These are phyloP conservation scores for Leishmania tropica DNA, from an alignment of 208 protist species.

Conservation along the genomic window DNA sequence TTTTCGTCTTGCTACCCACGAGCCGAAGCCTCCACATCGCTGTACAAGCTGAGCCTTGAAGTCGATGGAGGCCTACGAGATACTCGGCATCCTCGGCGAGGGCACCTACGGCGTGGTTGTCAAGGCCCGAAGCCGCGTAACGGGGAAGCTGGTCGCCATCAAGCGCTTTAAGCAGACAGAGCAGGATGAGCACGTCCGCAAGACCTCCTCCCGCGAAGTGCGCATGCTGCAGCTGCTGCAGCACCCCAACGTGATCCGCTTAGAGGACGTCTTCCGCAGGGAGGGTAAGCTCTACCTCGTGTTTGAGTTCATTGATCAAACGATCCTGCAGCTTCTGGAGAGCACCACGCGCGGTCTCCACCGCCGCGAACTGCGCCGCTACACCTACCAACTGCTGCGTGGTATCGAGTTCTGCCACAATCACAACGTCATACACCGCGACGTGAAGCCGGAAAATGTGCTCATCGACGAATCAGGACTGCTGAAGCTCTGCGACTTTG, in stretches of 20 bases:
- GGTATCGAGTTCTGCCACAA: conserved; percentile 94
- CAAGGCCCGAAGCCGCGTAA: conserved; percentile 92
- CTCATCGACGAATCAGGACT: conserved; percentile 80
- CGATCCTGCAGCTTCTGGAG: conserved; percentile 93
- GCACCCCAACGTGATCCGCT: conserved; percentile 94
- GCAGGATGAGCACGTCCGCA: conserved; percentile 93
- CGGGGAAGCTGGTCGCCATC: conserved; percentile 94
- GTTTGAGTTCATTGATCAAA: conserved; percentile 95
- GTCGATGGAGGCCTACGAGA: conserved; percentile 93
- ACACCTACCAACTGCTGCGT: conserved; percentile 94
- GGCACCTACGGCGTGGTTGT: conserved; percentile 96
- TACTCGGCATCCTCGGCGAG: conserved; percentile 91
- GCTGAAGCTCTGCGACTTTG: conserved; percentile 93
- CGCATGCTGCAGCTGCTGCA: conserved; percentile 94
- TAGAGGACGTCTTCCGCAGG: conserved; percentile 92
- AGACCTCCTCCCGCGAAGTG: conserved; percentile 94
- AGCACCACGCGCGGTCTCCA: conserved; percentile 70
- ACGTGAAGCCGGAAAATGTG: conserved; percentile 95
- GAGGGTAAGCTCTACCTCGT: conserved; percentile 96
- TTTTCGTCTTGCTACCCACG: background rate
- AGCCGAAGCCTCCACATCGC: background rate
- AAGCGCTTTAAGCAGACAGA: conserved; percentile 97
- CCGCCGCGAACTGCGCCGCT: conserved; percentile 74
- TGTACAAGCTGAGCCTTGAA: background rate
- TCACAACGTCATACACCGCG: conserved; percentile 93